Evolutionary conservation across 805 yeast genomes (phyloP).

Genomic region (Metschnikowia baotianmanensis): DNA sequence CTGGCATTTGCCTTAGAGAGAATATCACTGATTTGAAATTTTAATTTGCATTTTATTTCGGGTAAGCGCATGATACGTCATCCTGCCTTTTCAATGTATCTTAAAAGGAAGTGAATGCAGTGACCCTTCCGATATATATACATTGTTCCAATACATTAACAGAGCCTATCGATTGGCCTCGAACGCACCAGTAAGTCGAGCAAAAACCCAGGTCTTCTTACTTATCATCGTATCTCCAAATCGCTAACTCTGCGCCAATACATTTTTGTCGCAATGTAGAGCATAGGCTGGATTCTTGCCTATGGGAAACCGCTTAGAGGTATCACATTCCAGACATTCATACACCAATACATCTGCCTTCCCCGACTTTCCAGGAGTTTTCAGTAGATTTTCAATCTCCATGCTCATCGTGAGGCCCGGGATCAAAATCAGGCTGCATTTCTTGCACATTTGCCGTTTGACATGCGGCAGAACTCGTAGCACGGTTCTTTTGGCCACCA

Average conservation of each 20-base stretch:
- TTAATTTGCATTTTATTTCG: too few species aligned
- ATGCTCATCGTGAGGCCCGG: constrained; percentile 46
- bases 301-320: constrained; percentile 55
- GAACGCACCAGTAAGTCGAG: too few species aligned
- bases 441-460: constrained; percentile 69
- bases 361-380: constrained; percentile 18
- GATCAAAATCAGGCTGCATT: constrained; percentile 51
- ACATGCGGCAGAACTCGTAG: constrained; percentile 59
- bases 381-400: constrained; percentile 43
- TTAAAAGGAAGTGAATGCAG: too few species aligned
- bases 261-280: constrained; percentile 43
- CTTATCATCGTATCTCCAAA: too few species aligned
- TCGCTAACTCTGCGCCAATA: neutral
- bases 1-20: too few species aligned
- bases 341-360: constrained; percentile 48
- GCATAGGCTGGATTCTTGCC: constrained; percentile 52
- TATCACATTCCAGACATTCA: constrained; percentile 53
- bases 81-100: too few species aligned
- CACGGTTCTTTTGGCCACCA: constrained; percentile 68
- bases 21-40: too few species aligned
- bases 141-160: too few species aligned
- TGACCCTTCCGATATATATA: too few species aligned
- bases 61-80: too few species aligned
- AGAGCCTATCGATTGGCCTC: too few species aligned
- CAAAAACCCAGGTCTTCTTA: neutral